phyloP scores from a whole-genome alignment of 768 basidiomycete species.

The Rhodosporidiobolus odoratus region DNA sequence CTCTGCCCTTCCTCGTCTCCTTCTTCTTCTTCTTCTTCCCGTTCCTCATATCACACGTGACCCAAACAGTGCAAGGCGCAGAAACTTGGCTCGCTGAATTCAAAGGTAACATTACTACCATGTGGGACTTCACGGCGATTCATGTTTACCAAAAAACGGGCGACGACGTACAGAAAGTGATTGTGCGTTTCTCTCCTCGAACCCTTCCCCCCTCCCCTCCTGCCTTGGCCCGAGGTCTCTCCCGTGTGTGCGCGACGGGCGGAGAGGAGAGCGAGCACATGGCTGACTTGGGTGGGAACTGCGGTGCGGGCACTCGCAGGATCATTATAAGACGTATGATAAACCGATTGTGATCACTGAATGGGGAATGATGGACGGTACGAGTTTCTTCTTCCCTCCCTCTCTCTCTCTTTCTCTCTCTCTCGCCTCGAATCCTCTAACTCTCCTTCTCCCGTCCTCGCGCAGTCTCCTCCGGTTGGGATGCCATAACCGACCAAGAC shows the following conservation, averaged over 20 bases:
- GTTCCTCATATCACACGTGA: no score
- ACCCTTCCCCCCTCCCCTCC: no score
- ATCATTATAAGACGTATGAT: background rate
- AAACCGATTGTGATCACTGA: slow-evolving; percentile 2
- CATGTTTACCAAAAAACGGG: background rate
- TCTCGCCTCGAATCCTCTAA: background rate
- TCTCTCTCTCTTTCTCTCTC: background rate
- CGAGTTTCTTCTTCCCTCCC: no score
- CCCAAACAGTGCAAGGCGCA: background rate
- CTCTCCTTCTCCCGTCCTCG: background rate
- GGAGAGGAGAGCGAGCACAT: no score
- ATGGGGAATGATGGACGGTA: background rate
- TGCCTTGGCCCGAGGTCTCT: no score
- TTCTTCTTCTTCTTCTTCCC: no score
- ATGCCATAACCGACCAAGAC: background rate
- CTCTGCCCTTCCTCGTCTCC: no score
- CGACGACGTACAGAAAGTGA: background rate
- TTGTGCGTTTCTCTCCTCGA: background rate
- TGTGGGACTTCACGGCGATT: background rate
- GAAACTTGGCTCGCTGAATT: background rate
- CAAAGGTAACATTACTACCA: background rate
- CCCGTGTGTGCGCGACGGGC: no score
- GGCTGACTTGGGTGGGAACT: no score
- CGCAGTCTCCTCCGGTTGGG: background rate
- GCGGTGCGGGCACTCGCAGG: background rate